These are phyloP conservation scores for Tubosaeta sp. DNA, from an alignment of 768 basidiomycete genomes.

Conservation along the genomic window DNA sequence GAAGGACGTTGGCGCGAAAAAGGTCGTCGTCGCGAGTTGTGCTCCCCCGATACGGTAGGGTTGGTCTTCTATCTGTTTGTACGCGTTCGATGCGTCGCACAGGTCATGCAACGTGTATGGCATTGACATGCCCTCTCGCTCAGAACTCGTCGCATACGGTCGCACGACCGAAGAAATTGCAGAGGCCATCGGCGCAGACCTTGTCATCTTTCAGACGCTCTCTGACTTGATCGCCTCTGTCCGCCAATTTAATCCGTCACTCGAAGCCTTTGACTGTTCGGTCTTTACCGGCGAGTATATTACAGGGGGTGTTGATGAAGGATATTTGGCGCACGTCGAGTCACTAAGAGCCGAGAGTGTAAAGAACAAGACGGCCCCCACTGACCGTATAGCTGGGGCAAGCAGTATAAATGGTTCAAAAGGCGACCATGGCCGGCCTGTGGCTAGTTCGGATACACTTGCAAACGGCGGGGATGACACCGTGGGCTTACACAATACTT, in stretches of 20 bases:
- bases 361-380: slow-evolving; percentile 46
- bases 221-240: slow-evolving; percentile 85
- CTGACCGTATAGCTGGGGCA: slow-evolving; percentile 30
- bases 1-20: slow-evolving; percentile 95
- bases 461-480: slow-evolving; percentile 69
- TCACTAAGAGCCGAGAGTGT: slow-evolving; percentile 76
- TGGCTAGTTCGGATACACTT: slow-evolving; percentile 37
- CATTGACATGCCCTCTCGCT: slow-evolving; percentile 98
- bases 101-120: slow-evolving; percentile 96
- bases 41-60: slow-evolving; percentile 89
- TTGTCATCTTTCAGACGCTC: slow-evolving; percentile 93
- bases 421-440: slow-evolving; percentile 15
- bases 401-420: slow-evolving; percentile 27
- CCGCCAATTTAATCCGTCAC: slow-evolving; percentile 72
- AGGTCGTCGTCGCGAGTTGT: slow-evolving; percentile 94
- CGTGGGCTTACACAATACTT: slow-evolving; percentile 76
- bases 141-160: slow-evolving; percentile 84
- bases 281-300: slow-evolving; percentile 98
- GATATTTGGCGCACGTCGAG: slow-evolving; percentile 75
- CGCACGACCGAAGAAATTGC: slow-evolving; percentile 73
- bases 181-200: slow-evolving; percentile 83
- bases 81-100: neutral
- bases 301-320: slow-evolving; percentile 86
- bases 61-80: neutral
- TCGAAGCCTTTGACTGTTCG: slow-evolving; percentile 87